Evolutionary conservation across 2,329 filamentous ascomycete species (phyloP).

Genomic region (Alternaria ventricosa): DNA sequence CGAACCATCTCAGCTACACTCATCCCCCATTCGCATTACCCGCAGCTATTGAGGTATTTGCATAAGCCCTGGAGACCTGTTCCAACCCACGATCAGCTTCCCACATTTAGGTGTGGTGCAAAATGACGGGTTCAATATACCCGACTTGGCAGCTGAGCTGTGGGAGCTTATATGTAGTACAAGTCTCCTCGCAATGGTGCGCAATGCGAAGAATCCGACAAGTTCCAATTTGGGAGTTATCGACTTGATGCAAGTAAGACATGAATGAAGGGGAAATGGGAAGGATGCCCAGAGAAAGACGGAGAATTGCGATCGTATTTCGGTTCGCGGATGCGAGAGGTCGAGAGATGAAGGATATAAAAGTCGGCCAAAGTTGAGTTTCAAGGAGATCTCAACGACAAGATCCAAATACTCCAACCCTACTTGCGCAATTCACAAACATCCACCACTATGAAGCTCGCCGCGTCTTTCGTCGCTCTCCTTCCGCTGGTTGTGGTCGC

Average conservation of each 20-base stretch:
- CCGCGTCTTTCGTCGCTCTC: not conserved
- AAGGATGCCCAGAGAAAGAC: not conserved
- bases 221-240: not conserved
- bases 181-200: not conserved
- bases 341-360: not conserved
- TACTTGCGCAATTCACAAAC: not conserved
- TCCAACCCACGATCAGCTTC: rapidly evolving
- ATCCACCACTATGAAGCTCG: not conserved
- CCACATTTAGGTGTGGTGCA: not conserved
- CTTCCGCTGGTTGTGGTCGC: not conserved
- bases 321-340: not conserved
- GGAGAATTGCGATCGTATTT: not conserved
- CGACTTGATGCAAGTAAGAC: not conserved
- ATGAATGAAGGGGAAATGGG: rapidly evolving
- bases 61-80: not conserved
- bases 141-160: not conserved
- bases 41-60: not conserved
- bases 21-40: not conserved
- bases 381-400: not conserved
- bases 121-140: not conserved
- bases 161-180: not conserved
- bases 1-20: not conserved
- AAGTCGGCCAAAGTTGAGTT: not conserved
- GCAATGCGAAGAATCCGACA: not conserved
- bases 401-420: not conserved